Evolutionary conservation across 768 basidiomycete species (phyloP).

Genomic region (Tricholoma hemisulphureum): DNA sequence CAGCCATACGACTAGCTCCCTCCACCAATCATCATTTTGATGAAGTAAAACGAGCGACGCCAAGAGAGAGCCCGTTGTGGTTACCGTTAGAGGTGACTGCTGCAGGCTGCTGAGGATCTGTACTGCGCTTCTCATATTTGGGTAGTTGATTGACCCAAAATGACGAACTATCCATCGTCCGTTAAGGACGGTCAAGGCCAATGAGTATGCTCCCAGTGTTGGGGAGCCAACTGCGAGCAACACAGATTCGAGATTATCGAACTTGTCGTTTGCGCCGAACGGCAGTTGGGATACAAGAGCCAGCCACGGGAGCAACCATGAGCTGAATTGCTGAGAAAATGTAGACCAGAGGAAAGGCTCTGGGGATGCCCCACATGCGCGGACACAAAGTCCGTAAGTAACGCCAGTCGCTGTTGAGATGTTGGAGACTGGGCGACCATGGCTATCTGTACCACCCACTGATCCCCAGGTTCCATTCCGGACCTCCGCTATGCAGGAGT

Average conservation of each 20-base stretch:
- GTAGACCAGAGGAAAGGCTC: conserved; percentile 30
- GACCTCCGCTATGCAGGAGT: conserved; percentile 20
- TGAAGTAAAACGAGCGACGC: conserved; percentile 43
- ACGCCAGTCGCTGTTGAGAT: conserved; percentile 25
- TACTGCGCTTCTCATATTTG: conserved; percentile 29
- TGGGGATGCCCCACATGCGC: conserved; percentile 24
- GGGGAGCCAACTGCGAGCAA: conserved; percentile 46
- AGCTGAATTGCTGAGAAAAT: conserved; percentile 39
- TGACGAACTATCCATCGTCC: conserved; percentile 38
- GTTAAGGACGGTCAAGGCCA: conserved; percentile 44
- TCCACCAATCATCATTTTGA: conserved; percentile 45
- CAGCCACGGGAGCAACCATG: conserved; percentile 51
- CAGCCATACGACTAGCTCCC: conserved; percentile 28
- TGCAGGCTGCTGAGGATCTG: conserved; percentile 39
- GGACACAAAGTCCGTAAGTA: conserved; percentile 27
- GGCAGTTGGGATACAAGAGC: conserved; percentile 50
- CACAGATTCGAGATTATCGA: conserved; percentile 43
- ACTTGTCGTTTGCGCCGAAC: conserved; percentile 38
- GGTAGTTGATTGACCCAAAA: conserved; percentile 29
- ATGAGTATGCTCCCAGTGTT: conserved; percentile 42
- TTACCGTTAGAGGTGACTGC: conserved; percentile 38
- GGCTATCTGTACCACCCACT: conserved; percentile 25
- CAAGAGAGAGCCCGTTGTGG: conserved; percentile 26
- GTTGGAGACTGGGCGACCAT: conserved; percentile 21
- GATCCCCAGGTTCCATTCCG: conserved; percentile 11